Evolutionary conservation across 768 basidiomycete species (phyloP), one percentile per base, ranked within the genome.

Genomic region (Thelephora ganbajun): DNA sequence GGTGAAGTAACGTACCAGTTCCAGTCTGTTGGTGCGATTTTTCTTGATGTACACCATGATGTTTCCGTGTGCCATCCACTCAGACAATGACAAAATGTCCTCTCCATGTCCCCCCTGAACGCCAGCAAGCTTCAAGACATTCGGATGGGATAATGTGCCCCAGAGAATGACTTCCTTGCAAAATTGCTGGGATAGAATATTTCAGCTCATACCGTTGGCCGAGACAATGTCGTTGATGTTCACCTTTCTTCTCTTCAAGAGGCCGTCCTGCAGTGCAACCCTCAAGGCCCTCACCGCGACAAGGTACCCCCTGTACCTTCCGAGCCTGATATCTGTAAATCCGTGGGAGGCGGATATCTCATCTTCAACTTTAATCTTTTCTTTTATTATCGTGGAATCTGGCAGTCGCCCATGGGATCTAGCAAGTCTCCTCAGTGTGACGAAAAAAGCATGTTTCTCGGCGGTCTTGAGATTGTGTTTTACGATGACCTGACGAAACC

Each of bases 31-130:
- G n/a, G n/a, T n/a, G n/a, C n/a, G 36, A 5, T 37, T 13, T 2
- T 37, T 5, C 5, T 19, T 37, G 14, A 37, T 13, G 19, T 37
- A 37, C 14, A 14, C 36, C 36, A 19, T 37, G 19, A 37, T 37
- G 19, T 37, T 5, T 19, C 50, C 52, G 18, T 51, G 41, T 5
- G 33, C 18, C 49, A 51, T 51, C 44, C 44, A 47, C 16, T 51
- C 48, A 35, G 51, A n/a, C n/a, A n/a, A n/a, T 48, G 4, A 56
- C 50, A 35, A 56, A 51, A 36, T 50, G 49, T 3, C 50, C 50
- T 6, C 41, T 33, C 2, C 35, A 36, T 12, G 43, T 18, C 14
- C 42, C 41, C n/a, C 5, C 14, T 41, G 50, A 46, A 50, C 48
- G 12, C 52, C 54, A 16, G 49, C 46, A 18, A 53, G 51, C 35